A percentile compares a stretch with the other conserved stretches of the same genome.
Evolutionary conservation across 441 rosid genomes (phyloP).

Genomic region (Pelargonium citronellum): DNA sequence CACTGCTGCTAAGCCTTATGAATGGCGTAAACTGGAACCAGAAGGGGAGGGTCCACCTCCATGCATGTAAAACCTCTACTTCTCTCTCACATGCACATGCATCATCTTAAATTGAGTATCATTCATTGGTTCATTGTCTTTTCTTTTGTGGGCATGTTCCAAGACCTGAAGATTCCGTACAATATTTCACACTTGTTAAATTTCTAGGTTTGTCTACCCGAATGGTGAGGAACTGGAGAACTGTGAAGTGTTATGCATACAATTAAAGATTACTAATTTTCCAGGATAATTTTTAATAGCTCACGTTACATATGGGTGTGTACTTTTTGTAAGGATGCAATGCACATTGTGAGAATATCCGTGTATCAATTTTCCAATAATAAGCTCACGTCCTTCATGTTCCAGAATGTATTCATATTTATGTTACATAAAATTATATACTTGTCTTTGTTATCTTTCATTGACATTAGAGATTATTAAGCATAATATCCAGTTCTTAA

Average conservation of each 20-base stretch:
- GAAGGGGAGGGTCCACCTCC: constrained; percentile 99
- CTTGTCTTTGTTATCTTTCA: constrained; percentile 5
- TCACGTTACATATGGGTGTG: not conserved
- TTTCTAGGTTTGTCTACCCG: not conserved
- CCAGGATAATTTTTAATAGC: not conserved
- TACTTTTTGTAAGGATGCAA: not conserved
- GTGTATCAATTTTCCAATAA: not conserved
- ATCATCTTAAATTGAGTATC: not conserved
- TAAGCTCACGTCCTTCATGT: not conserved
- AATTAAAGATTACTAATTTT: not conserved
- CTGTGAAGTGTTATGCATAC: no score
- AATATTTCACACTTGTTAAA: not conserved
- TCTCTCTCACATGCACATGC: constrained; percentile 10
- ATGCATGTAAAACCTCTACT: constrained; percentile 70
- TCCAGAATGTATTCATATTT: not conserved
- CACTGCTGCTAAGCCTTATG: constrained; percentile 99
- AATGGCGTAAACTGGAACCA: constrained; percentile 98
- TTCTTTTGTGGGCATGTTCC: not conserved
- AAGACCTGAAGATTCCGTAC: not conserved
- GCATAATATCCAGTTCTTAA: constrained; percentile 14
- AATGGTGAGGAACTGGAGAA: not conserved
- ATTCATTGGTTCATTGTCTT: not conserved
- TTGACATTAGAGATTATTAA: constrained; percentile 6
- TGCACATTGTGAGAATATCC: no score
- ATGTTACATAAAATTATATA: not conserved